Evolutionary conservation across 2,329 filamentous ascomycete genomes (phyloP).

Genomic region (Colletotrichum cordylinicola): DNA sequence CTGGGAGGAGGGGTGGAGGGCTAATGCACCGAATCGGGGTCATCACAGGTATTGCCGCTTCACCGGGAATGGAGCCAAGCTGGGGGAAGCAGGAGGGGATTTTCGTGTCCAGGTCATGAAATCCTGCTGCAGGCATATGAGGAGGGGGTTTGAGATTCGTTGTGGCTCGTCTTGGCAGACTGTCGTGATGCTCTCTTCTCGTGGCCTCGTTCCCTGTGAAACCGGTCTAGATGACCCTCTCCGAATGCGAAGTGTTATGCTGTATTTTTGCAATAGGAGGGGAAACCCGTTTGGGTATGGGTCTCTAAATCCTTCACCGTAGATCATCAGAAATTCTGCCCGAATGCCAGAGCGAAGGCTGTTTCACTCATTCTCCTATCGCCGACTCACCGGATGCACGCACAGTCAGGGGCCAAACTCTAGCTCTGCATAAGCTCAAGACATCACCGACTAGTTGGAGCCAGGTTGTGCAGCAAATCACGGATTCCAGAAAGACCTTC

Average conservation of each 20-base stretch:
- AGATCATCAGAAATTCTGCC: background rate
- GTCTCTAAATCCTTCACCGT: background rate
- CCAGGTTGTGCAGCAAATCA: background rate
- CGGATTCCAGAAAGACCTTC: background rate
- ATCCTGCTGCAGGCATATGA: background rate
- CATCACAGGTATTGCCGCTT: background rate
- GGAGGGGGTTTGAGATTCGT: background rate
- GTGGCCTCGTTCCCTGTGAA: background rate
- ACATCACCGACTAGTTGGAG: background rate
- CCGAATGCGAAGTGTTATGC: background rate
- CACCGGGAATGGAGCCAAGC: background rate
- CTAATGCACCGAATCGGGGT: background rate
- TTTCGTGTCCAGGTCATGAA: background rate
- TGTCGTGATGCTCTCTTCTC: background rate
- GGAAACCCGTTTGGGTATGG: background rate
- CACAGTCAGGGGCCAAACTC: background rate
- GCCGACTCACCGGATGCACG: background rate
- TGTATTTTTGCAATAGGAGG: background rate
- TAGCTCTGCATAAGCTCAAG: background rate
- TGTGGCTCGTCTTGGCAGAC: background rate
- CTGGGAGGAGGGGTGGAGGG: background rate
- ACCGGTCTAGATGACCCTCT: background rate
- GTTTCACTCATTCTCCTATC: background rate
- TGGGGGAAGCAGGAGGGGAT: background rate
- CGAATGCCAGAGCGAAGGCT: background rate